Base-by-base conservation (phyloP, 1,139 yeast genomes). In the Blastobotrys indianensis region DNA sequence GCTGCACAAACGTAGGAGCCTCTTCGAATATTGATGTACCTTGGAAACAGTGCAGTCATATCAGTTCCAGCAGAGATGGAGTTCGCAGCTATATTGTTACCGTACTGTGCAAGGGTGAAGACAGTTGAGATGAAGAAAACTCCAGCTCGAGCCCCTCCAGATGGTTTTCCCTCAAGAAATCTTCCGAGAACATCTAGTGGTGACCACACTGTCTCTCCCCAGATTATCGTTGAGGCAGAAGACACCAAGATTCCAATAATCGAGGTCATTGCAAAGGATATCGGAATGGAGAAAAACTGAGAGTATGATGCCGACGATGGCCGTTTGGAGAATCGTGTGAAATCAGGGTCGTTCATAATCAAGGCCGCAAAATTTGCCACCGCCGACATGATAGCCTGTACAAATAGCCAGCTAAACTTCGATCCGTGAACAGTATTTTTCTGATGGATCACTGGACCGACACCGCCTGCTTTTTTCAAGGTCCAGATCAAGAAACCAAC, bases 11-110 rank as follows among this genome's bases (percentile, higher is more conserved):
- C 68, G 59, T 79, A 83, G 2, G 88, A 82, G 58, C 86, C 86
- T 54, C 97, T 79, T 65, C 94, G 76, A 58, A 88, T 87, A 67
- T 82, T 86, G 61, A 88, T 70, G 65, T 72, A 86, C 50, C 82
- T 73, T 33, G 97, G 96, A 42, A 85, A 64, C 54, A 88, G 63
- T 1, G 96, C 94, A 11, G 95, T 78, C 69, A 86, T 78, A 67
- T 88, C 97, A 3, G 95, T 87, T 61, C 96, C 96, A 45, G 94
- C 92, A 3, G 94, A 81, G 45, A 88, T 71, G 3, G 95, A 82
- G 67, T 88, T 88, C 11, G 95, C 96, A 33, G 94, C 79, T 53
- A 88, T 84, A 62, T 88, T 88, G n/a, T 94, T 84, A 63, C 96
- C 96, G 53, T 86, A 70, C 66, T 87, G 95, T 13, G 95, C 94